Conservation (phyloP, 2,329 filamentous ascomycete species). For the Calonectria pauciramosa region DNA sequence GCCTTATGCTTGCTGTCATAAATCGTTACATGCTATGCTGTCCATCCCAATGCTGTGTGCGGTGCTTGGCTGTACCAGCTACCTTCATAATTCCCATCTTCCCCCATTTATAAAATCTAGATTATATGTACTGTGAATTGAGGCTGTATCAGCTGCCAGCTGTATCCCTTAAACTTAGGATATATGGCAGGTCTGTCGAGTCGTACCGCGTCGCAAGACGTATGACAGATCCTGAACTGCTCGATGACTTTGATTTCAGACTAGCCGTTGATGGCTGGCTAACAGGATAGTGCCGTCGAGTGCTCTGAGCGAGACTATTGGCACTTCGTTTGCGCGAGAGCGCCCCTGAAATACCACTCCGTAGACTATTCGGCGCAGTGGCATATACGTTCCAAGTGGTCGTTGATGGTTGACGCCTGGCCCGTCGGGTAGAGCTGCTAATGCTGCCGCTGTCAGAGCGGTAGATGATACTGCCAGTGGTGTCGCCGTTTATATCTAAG, state of each 20-base stretch:
- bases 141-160: constrained; percentile 39
- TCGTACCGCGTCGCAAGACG: constrained; percentile 59
- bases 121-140: constrained; percentile 27
- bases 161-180: constrained; percentile 53
- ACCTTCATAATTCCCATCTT: background rate
- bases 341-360: constrained; percentile 56
- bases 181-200: constrained; percentile 51
- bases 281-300: constrained; percentile 54
- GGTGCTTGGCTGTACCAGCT: constrained; percentile 14
- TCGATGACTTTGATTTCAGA: constrained; percentile 54
- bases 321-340: constrained; percentile 54
- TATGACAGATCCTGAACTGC: constrained; percentile 61
- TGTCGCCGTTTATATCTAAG: constrained; percentile 57
- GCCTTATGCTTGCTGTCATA: constrained; percentile 34
- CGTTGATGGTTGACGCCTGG: constrained; percentile 57
- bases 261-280: constrained; percentile 57
- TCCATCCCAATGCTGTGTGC: constrained; percentile 8
- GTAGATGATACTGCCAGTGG: constrained; percentile 50
- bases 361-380: constrained; percentile 68
- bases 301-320: constrained; percentile 58
- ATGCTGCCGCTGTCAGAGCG: constrained; percentile 49
- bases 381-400: constrained; percentile 61
- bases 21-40: constrained; percentile 27
- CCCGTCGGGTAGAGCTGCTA: constrained; percentile 48
- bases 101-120: constrained; percentile 1